phyloP scores from a whole-genome alignment of 768 basidiomycete species.

The Pseudohyphozyma bogoriensis region DNA sequence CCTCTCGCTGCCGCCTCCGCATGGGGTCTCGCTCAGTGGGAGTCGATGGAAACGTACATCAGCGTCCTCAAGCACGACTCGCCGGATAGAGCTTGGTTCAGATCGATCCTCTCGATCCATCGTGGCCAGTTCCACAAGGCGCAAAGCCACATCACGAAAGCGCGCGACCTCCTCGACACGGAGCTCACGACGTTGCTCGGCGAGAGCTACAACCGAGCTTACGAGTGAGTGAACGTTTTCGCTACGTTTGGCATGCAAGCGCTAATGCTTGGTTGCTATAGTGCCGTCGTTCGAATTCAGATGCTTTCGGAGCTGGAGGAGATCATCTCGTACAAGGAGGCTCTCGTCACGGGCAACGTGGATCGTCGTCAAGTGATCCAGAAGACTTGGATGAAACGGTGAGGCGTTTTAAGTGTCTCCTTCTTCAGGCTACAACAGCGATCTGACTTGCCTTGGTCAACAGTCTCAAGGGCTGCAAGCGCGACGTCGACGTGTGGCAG shows the following conservation, averaged over 20 bases:
- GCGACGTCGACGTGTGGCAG: conserved; percentile 98
- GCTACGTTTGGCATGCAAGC: conserved; percentile 1
- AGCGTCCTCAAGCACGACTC: conserved; percentile 84
- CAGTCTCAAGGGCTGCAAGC: conserved; percentile 89
- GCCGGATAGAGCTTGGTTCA: conserved; percentile 87
- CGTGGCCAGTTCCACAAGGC: conserved; percentile 93
- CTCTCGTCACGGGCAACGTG: conserved; percentile 61
- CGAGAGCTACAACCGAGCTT: conserved; percentile 93
- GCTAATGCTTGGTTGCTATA: conserved; percentile 35
- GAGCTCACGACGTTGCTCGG: conserved; percentile 85
- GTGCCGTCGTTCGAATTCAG: conserved; percentile 92
- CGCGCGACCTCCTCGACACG: conserved; percentile 80
- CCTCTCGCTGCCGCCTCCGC: conserved; percentile 95
- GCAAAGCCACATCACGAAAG: conserved; percentile 75
- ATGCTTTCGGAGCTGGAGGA: conserved; percentile 98
- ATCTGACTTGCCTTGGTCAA: not conserved
- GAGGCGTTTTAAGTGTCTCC: conserved; percentile 18
- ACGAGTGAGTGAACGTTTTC: conserved; percentile 56
- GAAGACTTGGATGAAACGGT: conserved; percentile 97
- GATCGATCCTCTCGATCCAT: conserved; percentile 89
- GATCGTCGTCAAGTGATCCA: conserved; percentile 82
- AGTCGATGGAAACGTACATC: conserved; percentile 94
- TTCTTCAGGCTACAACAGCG: not conserved
- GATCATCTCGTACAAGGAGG: conserved; percentile 92
- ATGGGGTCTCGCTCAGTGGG: conserved; percentile 96